phyloP scores from a whole-genome alignment of 148 eudicot species.

The Heliamphora exappendiculata region DNA sequence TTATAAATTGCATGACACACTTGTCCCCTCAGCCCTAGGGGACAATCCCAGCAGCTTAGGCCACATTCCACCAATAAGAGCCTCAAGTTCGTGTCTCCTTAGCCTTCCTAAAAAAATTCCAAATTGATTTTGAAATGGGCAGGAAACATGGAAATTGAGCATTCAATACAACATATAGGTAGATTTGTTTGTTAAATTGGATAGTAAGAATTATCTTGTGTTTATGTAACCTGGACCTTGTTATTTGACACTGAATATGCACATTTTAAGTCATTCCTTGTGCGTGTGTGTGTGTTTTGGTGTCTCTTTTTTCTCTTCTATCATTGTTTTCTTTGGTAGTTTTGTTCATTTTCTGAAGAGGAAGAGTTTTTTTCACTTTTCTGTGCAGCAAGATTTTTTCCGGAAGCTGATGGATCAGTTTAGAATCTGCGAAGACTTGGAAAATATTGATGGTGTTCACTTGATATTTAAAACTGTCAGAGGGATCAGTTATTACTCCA shows the following conservation, averaged over 20 bases:
- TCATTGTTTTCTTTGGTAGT: background rate
- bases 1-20: background rate
- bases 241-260: background rate
- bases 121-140: too few relatives aligned
- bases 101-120: too few relatives aligned
- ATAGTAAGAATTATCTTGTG: too few relatives aligned
- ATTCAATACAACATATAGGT: too few relatives aligned
- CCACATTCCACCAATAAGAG: too few relatives aligned
- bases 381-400: slow-evolving; percentile 77
- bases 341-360: background rate
- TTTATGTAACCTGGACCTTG: too few relatives aligned
- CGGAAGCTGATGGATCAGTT: slow-evolving; percentile 82
- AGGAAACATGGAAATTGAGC: too few relatives aligned
- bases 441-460: slow-evolving; percentile 73
- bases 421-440: slow-evolving; percentile 80
- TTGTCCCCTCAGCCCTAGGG: too few relatives aligned
- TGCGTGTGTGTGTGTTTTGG: background rate
- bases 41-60: too few relatives aligned
- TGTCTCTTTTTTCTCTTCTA: background rate
- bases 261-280: background rate
- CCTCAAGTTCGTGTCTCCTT: too few relatives aligned
- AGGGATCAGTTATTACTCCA: slow-evolving; percentile 63
- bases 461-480: slow-evolving; percentile 72
- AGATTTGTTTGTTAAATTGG: too few relatives aligned
- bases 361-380: slow-evolving; percentile 10